Percentiles rank a stretch among this genome's conserved stretches.
phyloP scores from a whole-genome alignment of 306 rosid species.

The Malus asiatica region DNA sequence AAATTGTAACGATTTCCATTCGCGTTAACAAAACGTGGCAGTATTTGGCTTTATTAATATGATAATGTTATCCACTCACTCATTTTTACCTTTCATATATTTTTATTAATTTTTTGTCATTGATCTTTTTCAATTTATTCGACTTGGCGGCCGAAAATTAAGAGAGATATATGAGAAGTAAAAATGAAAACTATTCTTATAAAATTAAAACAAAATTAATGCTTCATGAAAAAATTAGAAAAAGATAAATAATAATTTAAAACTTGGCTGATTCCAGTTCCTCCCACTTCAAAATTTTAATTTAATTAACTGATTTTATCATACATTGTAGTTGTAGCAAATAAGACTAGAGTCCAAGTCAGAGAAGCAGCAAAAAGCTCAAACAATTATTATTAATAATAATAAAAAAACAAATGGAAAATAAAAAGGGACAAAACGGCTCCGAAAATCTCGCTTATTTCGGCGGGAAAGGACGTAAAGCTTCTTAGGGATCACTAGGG shows the following conservation, averaged over 20 bases:
- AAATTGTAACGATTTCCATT: neutral
- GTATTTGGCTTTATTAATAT: too few species aligned
- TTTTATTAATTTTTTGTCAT: too few species aligned
- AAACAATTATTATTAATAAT: neutral
- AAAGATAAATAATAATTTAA: neutral
- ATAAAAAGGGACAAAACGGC: neutral
- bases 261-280: neutral
- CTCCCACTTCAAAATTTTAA: neutral
- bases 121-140: too few species aligned
- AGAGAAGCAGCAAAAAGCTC: neutral
- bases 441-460: slow-evolving; percentile 55
- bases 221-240: neutral
- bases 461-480: slow-evolving; percentile 49
- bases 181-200: too few species aligned
- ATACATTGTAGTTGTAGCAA: neutral
- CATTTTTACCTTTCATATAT: too few species aligned
- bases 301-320: neutral
- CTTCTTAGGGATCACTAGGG: neutral
- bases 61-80: rapidly evolving
- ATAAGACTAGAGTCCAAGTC: neutral
- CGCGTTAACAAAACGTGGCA: neutral
- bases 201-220: neutral
- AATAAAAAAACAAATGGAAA: neutral
- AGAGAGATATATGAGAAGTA: rapidly evolving
- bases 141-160: rapidly evolving